phyloP scores from a whole-genome alignment of 2,329 filamentous ascomycete genomes.

The Ophiobolus disseminans region DNA sequence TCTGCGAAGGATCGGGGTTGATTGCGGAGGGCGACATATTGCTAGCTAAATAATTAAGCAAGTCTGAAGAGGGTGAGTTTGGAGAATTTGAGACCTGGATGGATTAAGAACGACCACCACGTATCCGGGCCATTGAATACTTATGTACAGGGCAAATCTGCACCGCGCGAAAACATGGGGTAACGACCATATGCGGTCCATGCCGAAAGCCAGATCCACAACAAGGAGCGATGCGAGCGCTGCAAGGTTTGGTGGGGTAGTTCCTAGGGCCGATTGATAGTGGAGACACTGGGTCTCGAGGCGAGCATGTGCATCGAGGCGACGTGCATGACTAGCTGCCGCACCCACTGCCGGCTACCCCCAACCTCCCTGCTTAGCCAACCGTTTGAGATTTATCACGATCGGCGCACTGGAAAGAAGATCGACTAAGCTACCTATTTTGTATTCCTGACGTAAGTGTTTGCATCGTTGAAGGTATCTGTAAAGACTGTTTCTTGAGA shows the following conservation, averaged over 20 bases:
- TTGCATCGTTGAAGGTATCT: no score
- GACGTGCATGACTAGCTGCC: no score
- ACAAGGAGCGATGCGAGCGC: conserved; percentile 4
- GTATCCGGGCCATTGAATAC: conserved; percentile 15
- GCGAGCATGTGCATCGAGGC: conserved; percentile 22
- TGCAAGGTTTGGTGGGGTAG: conserved; percentile 2
- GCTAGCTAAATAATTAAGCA: conserved; percentile 4
- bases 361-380: no score
- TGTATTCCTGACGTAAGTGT: no score
- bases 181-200: conserved; percentile 10
- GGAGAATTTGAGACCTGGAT: conserved; percentile 19
- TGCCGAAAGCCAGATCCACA: conserved; percentile 6
- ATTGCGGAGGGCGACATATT: conserved; percentile 42
- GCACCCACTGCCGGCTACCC: no score
- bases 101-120: conserved; percentile 6
- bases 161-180: conserved; percentile 20
- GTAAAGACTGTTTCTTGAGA: no score
- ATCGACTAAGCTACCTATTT: no score
- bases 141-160: conserved; percentile 28
- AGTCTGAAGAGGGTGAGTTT: conserved; percentile 18
- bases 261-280: not conserved
- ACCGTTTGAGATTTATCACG: no score
- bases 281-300: conserved; percentile 14
- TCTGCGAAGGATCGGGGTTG: conserved; percentile 22
- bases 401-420: no score